Percentiles rank a stretch among this genome's conserved stretches.
Conservation (phyloP, 2,329 filamentous ascomycete genomes). For the Celoporthe dispersa region DNA sequence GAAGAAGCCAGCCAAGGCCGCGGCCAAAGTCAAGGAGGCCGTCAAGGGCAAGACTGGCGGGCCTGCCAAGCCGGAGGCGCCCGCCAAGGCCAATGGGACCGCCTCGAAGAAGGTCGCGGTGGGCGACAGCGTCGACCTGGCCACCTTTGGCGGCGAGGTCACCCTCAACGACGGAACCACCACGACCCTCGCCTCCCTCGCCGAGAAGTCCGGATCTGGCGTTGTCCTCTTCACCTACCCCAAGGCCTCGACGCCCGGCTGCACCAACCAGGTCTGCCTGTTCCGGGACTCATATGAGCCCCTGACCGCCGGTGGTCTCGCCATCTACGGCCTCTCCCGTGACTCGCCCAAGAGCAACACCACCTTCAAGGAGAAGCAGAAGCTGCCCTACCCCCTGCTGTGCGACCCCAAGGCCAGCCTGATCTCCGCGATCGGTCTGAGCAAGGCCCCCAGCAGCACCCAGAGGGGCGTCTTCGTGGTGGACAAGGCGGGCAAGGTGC, state of each 20-base stretch:
- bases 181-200: slow-evolving; percentile 78
- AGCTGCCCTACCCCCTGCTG: slow-evolving; percentile 83
- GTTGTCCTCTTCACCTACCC: slow-evolving; percentile 96
- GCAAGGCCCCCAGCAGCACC: slow-evolving; percentile 81
- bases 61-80: slow-evolving; percentile 27
- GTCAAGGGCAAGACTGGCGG: slow-evolving; percentile 34
- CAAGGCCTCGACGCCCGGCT: slow-evolving; percentile 90
- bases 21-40: slow-evolving; percentile 42
- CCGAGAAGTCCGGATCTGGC: slow-evolving; percentile 81
- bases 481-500: slow-evolving; percentile 74
- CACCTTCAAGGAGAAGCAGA: slow-evolving; percentile 89
- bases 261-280: slow-evolving; percentile 89
- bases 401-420: slow-evolving; percentile 78
- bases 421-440: slow-evolving; percentile 85
- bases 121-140: slow-evolving; percentile 60
- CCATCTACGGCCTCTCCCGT: slow-evolving; percentile 87
- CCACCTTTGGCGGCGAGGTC: slow-evolving; percentile 71
- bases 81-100: slow-evolving; percentile 39
- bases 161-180: slow-evolving; percentile 83
- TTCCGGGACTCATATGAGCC: slow-evolving; percentile 85
- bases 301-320: slow-evolving; percentile 77
- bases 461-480: slow-evolving; percentile 87
- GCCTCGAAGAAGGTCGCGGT: slow-evolving; percentile 52
- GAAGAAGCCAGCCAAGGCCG: slow-evolving; percentile 49
- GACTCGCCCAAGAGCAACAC: slow-evolving; percentile 92